A percentile compares a stretch with the other conserved stretches of the same genome.
Conservation (phyloP, 78 protist species). For the Polysphondylium violaceum region DNA sequence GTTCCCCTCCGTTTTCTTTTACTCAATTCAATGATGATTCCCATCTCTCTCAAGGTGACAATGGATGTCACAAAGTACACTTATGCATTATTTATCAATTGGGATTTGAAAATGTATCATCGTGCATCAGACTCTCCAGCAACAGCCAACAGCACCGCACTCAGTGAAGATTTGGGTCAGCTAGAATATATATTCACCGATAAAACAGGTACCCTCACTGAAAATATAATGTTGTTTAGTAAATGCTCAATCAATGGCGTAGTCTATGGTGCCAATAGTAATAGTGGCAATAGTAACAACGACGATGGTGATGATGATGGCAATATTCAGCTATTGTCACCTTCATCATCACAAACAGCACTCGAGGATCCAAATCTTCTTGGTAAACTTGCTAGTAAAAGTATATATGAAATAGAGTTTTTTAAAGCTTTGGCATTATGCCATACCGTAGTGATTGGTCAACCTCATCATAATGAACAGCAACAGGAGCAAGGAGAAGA, state of each 20-base stretch:
- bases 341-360: neutral
- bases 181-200: slow-evolving; percentile 90
- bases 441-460: slow-evolving; percentile 44
- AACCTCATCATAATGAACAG: neutral
- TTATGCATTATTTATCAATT: slow-evolving; percentile 83
- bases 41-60: slow-evolving; percentile 92
- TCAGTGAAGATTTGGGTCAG: slow-evolving; percentile 95
- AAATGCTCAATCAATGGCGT: slow-evolving; percentile 65
- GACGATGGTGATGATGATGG: neutral
- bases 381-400: neutral
- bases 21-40: slow-evolving; percentile 87
- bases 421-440: slow-evolving; percentile 56
- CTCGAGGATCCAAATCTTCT: neutral
- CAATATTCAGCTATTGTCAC: neutral
- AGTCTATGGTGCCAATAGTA: slow-evolving; percentile 21
- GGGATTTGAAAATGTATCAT: slow-evolving; percentile 89
- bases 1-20: slow-evolving; percentile 73
- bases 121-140: slow-evolving; percentile 54
- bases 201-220: slow-evolving; percentile 92
- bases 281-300: neutral
- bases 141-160: slow-evolving; percentile 80
- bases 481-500: neutral
- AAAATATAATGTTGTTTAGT: slow-evolving; percentile 82
- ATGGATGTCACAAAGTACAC: slow-evolving; percentile 84
- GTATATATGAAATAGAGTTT: slow-evolving; percentile 17